Evolutionary conservation across 768 basidiomycete genomes (phyloP).

Genomic region (Mycena pura): DNA sequence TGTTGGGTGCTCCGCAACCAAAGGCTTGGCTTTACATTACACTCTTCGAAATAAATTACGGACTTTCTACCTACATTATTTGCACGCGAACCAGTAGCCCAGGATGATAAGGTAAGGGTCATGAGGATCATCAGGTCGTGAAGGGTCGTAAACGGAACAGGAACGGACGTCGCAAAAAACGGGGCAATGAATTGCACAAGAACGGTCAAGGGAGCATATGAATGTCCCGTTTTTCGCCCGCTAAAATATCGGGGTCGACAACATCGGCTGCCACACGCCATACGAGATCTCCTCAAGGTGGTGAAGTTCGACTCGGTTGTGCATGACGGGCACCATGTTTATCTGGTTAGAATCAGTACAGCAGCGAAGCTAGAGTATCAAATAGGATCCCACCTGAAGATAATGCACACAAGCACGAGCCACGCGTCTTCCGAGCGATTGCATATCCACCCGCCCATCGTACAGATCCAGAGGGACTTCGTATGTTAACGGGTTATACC

Average conservation of each 20-base stretch:
- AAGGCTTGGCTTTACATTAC: slow-evolving; percentile 15
- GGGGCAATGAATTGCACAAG: slow-evolving; percentile 1
- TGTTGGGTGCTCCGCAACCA: not conserved
- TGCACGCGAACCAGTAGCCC: not conserved
- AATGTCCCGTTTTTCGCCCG: too few relatives aligned
- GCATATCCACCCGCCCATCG: slow-evolving; percentile 67
- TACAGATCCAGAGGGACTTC: slow-evolving; percentile 76
- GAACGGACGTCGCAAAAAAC: slow-evolving; percentile 3
- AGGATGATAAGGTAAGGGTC: slow-evolving; percentile 11
- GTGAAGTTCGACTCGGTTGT: slow-evolving; percentile 73
- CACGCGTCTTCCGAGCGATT: slow-evolving; percentile 71
- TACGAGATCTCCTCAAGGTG: slow-evolving; percentile 72
- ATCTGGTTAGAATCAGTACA: slow-evolving; percentile 47
- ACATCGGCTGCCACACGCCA: slow-evolving; percentile 79
- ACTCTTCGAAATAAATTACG: slow-evolving; percentile 13
- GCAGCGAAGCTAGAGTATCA: not conserved
- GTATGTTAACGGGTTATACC: slow-evolving; percentile 73
- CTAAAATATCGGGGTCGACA: slow-evolving; percentile 42
- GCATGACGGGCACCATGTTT: slow-evolving; percentile 71
- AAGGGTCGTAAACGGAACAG: slow-evolving; percentile 19
- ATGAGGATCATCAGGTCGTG: slow-evolving; percentile 18
- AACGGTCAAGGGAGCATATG: too few relatives aligned
- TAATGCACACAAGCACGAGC: slow-evolving; percentile 78
- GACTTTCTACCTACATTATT: not conserved
- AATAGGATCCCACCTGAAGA: slow-evolving; percentile 59